phyloP scores from a whole-genome alignment of 2,329 filamentous ascomycete species.

The Epichloe gansuensis region DNA sequence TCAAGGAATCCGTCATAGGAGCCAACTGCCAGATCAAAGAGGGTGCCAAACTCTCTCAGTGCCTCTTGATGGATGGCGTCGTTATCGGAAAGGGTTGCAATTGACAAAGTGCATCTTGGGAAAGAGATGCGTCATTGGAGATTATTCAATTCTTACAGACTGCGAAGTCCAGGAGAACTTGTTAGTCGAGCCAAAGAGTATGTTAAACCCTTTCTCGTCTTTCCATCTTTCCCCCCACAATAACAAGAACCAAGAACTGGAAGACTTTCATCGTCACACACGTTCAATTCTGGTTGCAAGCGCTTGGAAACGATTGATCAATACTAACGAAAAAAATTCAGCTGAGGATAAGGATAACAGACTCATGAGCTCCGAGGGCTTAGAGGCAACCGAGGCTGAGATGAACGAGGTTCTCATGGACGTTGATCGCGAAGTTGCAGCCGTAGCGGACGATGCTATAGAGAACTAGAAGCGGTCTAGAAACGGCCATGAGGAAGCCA shows the following conservation, averaged over 20 bases:
- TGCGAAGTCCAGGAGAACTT: slow-evolving; percentile 90
- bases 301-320: neutral
- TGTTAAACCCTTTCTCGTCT: slow-evolving; percentile 20
- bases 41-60: slow-evolving; percentile 77
- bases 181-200: slow-evolving; percentile 67
- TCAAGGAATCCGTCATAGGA: slow-evolving; percentile 85
- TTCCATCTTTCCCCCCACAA: neutral
- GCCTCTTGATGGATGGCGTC: slow-evolving; percentile 85
- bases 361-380: slow-evolving; percentile 54
- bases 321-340: slow-evolving; percentile 16
- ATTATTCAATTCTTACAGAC: slow-evolving; percentile 66
- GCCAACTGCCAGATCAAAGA: slow-evolving; percentile 76
- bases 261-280: neutral
- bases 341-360: slow-evolving; percentile 57
- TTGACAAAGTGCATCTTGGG: slow-evolving; percentile 83
- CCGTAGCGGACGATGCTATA: slow-evolving; percentile 10
- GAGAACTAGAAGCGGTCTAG: slow-evolving; percentile 4
- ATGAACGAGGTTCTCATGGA: slow-evolving; percentile 41
- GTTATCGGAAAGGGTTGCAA: slow-evolving; percentile 71
- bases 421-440: slow-evolving; percentile 25
- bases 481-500: no score
- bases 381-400: slow-evolving; percentile 52
- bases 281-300: neutral
- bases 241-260: no score
- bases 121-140: slow-evolving; percentile 69